Conservation (phyloP, 2,329 filamentous ascomycete species). For the Acrocalymma vagum region DNA sequence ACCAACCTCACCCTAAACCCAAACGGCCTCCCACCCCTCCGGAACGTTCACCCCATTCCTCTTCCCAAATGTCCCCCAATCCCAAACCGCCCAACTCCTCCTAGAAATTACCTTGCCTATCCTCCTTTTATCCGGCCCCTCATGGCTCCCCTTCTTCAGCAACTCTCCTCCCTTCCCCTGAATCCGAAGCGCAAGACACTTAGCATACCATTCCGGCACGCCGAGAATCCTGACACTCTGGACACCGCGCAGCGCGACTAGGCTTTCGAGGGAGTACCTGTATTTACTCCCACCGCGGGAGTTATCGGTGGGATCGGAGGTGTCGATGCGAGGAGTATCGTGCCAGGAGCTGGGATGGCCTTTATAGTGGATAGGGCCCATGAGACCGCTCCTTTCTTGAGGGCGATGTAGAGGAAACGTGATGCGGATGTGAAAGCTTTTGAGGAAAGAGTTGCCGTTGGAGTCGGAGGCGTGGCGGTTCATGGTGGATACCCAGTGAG, state of each 20-base stretch:
- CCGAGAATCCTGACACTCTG: constrained; percentile 19
- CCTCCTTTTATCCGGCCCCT: no score
- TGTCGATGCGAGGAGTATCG: not conserved
- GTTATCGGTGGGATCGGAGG: no score
- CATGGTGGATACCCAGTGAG: constrained; percentile 28
- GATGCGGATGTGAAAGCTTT: not conserved
- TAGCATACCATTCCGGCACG: constrained; percentile 26
- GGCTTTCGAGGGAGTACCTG: constrained; percentile 28
- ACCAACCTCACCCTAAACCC: no score
- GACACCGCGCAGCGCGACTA: constrained; percentile 25
- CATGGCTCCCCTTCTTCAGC: constrained; percentile 8
- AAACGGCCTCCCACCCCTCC: no score
- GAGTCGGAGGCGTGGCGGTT: constrained; percentile 26
- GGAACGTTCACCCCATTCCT: no score
- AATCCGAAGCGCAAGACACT: constrained; percentile 28
- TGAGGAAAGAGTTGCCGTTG: constrained; percentile 22
- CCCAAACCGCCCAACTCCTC: no score
- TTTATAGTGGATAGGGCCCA: no score
- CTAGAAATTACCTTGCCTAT: no score
- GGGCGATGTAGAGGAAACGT: not conserved
- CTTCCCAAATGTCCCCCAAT: no score
- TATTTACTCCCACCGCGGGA: no score
- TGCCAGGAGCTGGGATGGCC: no score
- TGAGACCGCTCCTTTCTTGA: not conserved
- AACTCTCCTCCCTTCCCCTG: constrained; percentile 27